Conservation (phyloP, 306 rosid genomes). For the Spatholobus suberectus region DNA sequence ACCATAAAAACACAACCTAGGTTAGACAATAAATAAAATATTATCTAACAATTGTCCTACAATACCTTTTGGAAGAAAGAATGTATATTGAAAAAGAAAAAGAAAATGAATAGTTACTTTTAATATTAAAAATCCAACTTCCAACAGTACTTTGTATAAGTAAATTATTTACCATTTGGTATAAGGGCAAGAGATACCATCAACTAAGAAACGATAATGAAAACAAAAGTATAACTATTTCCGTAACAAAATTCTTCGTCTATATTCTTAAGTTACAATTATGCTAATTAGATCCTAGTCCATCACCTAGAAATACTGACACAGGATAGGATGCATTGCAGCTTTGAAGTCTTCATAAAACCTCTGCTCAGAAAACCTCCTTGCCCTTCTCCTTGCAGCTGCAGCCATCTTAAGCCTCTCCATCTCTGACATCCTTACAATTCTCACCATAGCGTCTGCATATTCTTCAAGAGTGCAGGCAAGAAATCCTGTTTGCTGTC, state of each 20-base stretch:
- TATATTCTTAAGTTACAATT: neutral
- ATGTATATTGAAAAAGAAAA: no score
- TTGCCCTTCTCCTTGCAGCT: conserved; percentile 85
- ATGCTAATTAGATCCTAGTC: conserved; percentile 7
- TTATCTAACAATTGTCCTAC: no score
- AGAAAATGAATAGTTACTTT: neutral
- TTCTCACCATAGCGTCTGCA: conserved; percentile 73
- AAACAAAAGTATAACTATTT: neutral
- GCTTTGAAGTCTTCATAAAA: conserved; percentile 84
- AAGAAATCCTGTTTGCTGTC: conserved; percentile 85
- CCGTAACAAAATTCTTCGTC: neutral
- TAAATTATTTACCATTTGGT: neutral
- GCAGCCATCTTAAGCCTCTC: conserved; percentile 81
- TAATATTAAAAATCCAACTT: conserved; percentile 22
- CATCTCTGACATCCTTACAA: conserved; percentile 64
- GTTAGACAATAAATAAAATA: no score
- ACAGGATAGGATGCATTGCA: conserved; percentile 63
- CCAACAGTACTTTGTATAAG: conserved; percentile 8
- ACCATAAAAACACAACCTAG: neutral
- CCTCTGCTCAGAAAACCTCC: conserved; percentile 83
- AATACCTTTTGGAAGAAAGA: no score
- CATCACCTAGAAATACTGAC: conserved; percentile 46
- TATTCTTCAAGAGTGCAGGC: conserved; percentile 76
- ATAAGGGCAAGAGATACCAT: neutral
- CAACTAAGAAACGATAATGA: neutral